Percentiles rank a stretch among this genome's conserved stretches.
These are phyloP conservation scores for Magnaporthiopsis incrustans DNA, from an alignment of 2,329 filamentous ascomycete genomes.

Conservation along the genomic window DNA sequence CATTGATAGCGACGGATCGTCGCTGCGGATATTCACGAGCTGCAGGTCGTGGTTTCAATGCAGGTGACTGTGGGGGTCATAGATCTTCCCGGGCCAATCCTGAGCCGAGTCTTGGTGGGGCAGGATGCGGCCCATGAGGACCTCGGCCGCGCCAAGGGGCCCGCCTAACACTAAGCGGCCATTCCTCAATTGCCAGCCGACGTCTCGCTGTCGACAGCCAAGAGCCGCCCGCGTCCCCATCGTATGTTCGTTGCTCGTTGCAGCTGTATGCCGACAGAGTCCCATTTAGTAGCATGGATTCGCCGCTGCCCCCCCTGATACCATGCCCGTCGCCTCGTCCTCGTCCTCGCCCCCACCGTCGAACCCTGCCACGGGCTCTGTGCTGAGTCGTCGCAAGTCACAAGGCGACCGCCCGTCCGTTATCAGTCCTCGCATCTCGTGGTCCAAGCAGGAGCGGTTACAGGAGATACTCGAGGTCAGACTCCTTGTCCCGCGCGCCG, in stretches of 20 bases:
- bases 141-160: background rate
- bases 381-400: background rate
- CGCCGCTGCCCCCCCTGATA: background rate
- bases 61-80: background rate
- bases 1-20: too few species aligned
- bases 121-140: background rate
- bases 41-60: too few species aligned
- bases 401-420: background rate
- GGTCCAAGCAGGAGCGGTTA: conserved; percentile 23
- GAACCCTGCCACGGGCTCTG: background rate
- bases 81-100: background rate
- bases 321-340: background rate
- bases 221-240: background rate
- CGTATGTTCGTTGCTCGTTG: background rate
- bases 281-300: background rate
- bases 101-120: too few species aligned
- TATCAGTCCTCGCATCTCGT: background rate
- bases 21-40: too few species aligned
- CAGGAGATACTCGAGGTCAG: conserved; percentile 26
- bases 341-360: background rate
- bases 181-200: background rate
- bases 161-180: background rate
- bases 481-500: background rate
- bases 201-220: background rate
- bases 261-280: background rate